These are phyloP conservation scores for Ophiostoma sp. DNA, from an alignment of 2,329 filamentous ascomycete species.

Conservation along the genomic window DNA sequence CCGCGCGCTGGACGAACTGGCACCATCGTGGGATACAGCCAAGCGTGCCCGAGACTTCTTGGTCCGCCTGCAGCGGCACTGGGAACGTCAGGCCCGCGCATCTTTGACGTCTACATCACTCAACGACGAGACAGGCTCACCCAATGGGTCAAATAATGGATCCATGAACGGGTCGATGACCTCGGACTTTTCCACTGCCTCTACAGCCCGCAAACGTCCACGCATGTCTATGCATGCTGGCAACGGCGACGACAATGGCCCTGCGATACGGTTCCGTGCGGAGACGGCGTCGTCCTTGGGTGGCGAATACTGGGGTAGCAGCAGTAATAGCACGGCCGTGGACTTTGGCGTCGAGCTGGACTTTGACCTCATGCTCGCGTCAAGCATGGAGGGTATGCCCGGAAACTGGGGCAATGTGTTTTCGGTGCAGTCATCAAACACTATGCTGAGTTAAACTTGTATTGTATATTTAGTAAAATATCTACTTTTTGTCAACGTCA, in stretches of 20 bases:
- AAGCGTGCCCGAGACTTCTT: conserved; percentile 20
- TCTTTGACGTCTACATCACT: not conserved
- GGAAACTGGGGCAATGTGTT: conserved; percentile 14
- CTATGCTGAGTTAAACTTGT: not conserved
- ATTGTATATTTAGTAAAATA: not conserved
- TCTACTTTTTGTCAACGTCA: not conserved
- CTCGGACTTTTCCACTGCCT: not conserved
- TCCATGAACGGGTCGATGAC: too few relatives aligned
- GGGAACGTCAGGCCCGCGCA: conserved; percentile 8
- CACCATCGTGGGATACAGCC: not conserved
- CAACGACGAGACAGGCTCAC: not conserved
- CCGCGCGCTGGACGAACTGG: conserved; percentile 23
- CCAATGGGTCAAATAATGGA: not conserved
- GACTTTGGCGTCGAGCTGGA: conserved; percentile 17
- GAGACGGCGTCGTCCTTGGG: not conserved
- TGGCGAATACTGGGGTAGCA: not conserved
- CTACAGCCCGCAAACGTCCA: not conserved
- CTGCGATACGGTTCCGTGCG: not conserved
- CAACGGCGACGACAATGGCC: not conserved
- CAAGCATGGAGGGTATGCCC: conserved; percentile 3
- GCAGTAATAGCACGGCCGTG: not conserved
- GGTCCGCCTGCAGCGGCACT: conserved; percentile 22
- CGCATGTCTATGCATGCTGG: not conserved
- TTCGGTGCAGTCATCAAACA: not conserved
- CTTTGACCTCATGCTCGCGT: conserved; percentile 19